Base-by-base conservation (phyloP, 2,329 filamentous ascomycete genomes). In the Aschersonia sp. region DNA sequence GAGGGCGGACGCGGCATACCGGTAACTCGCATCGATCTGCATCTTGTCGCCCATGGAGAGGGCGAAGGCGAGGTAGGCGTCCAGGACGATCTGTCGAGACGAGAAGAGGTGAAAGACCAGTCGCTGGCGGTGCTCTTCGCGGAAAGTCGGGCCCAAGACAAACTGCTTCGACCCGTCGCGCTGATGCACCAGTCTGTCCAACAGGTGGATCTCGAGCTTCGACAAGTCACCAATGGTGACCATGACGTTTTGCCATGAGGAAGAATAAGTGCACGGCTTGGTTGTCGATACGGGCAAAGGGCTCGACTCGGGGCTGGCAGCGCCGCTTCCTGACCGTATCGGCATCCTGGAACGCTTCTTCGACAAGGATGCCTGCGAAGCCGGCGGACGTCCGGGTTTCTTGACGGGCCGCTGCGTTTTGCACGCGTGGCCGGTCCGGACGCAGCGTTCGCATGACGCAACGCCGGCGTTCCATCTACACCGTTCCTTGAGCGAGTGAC, bases 401-500 rank as follows among this genome's bases (percentile, higher is more conserved):
- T 48, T 46, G 7, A 48, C 29, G 2, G 55, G 52, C 4, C 55
- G 50, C 10, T 49, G 43, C 30, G 30, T 52, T 12, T 47, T 40
- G 48, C 57, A 59, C 31, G 40, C 43, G 22, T 52, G 53, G 9
- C 48, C 47, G 8, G 58, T 45, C 10, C 57, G 53, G 8, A 40
- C 11, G 44, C 57, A 60, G 7, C 57, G 53, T 10, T 54, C 49
- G 30, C 57, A 60, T 6, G 47, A 40, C 6, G 30, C 33, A 7
- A 35, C 42, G 31, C 44, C 46, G 5, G 29, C 29, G 10, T 12
- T 32, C 51, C 57, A 53, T 31, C 52, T 43, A 37, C 57, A 60
- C 4, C 57, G 50, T 44, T 58, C 56, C 41, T 60, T 60, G 43
- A 55, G 33, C 42, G 52, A 41, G 42, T 60, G 52, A 44, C 57